Base-by-base conservation (phyloP, 192 early-diverging fungal genomes). In the Coemansia biformis region DNA sequence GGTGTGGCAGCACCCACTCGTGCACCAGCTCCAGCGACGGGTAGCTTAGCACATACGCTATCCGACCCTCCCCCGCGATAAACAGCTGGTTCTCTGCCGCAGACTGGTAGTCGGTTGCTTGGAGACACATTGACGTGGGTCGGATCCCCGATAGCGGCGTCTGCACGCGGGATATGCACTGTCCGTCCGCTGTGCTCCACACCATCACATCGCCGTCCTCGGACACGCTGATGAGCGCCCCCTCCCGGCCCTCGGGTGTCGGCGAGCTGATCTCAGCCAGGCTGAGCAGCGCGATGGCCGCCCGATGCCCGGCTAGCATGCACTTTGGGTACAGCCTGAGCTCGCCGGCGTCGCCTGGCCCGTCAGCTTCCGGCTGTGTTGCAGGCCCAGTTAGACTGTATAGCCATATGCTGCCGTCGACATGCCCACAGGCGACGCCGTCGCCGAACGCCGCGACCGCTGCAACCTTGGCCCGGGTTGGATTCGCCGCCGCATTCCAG, bases 401-500 rank as follows among this genome's bases (percentile, higher is more conserved):
- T 4, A 75, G 64, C 71, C 71, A 75, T 32, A 75, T 63, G 10
- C 22, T 46, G 42, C 71, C 71, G 38, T 75, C 65, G 17, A 39
- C 28, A 39, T 75, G 54, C 0, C 71, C 71, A 39, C 63, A 66
- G 8, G 46, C 71, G 5, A 67, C 54, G 39, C 71, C 64, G 38
- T 60, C 49, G 35, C 51, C 37, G 22, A 38, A 49, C 26, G 48
- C 59, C 0, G 57, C 43, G 3, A 50, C 40, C n/a, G 59, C 59
- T 5, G 71, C 67, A 10, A 57, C 64, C 21, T 29, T 52, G n/a
- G 54, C 48, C 11, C 28, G 31, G 5, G 72, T 67, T 8, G 63
- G 64, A 38, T 73, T 51, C 19, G 54, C 63, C 16, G 63, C 43
- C 29, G 47, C 63, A 60, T 65, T 73, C 70, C 70, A 73, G 4